Conservation (phyloP, 768 basidiomycete genomes). For the Podaxis sp. region DNA sequence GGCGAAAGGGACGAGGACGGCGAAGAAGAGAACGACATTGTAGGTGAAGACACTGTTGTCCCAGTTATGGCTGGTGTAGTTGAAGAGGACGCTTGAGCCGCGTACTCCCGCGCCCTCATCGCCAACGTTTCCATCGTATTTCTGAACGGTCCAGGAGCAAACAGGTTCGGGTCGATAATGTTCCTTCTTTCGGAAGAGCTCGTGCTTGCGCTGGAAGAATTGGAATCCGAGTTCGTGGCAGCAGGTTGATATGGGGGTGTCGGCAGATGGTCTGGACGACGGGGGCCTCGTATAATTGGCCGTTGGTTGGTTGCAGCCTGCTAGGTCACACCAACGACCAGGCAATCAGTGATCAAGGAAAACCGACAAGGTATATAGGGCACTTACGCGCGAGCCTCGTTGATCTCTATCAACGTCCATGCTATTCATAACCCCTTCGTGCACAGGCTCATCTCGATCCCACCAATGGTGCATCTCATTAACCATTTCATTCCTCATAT, state of each 20-base stretch:
- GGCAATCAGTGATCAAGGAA: neutral
- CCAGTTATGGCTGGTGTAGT: conserved; percentile 1
- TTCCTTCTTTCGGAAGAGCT: neutral
- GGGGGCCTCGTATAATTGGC: neutral
- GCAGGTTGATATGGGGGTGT: neutral
- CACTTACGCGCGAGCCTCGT: neutral
- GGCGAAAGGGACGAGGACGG: neutral
- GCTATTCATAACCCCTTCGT: neutral
- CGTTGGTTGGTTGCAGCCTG: neutral
- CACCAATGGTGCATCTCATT: neutral
- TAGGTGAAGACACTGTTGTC: neutral
- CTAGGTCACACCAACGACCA: neutral
- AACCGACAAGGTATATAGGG: neutral
- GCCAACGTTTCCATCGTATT: conserved; percentile 38
- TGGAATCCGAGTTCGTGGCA: neutral
- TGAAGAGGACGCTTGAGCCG: conserved; percentile 12
- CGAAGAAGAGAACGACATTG: neutral
- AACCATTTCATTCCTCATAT: neutral
- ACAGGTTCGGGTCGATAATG: conserved; percentile 29
- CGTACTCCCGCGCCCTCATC: conserved; percentile 12
- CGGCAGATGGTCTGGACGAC: neutral
- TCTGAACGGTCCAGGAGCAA: conserved; percentile 44
- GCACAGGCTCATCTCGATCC: neutral
- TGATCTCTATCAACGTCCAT: neutral
- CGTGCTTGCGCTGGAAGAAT: neutral